Conservation (phyloP, 2,329 filamentous ascomycete species). For the Knoxdaviesia capensis region DNA sequence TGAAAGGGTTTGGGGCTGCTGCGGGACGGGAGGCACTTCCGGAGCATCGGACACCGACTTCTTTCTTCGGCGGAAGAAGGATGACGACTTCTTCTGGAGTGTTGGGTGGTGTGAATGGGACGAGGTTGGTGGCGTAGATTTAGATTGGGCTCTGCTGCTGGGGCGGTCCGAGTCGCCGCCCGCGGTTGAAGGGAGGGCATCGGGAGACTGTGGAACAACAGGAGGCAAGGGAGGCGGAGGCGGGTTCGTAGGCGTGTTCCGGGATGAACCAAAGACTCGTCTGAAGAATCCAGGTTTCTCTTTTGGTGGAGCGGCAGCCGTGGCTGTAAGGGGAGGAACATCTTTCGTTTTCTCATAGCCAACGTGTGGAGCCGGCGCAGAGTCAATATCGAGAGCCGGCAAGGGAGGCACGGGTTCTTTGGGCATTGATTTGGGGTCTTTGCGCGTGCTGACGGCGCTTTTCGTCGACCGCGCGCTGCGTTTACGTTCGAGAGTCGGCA, state of each 20-base stretch:
- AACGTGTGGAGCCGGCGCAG: slow-evolving; percentile 36
- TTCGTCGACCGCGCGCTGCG: slow-evolving; percentile 37
- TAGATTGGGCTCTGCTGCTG: slow-evolving; percentile 12
- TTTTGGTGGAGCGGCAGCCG: slow-evolving; percentile 34
- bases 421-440: slow-evolving; percentile 2
- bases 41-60: slow-evolving; percentile 53
- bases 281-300: slow-evolving; percentile 80
- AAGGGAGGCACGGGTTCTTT: slow-evolving; percentile 5
- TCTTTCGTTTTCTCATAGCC: slow-evolving; percentile 40
- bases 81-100: slow-evolving; percentile 78
- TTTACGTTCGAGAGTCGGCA: slow-evolving; percentile 26
- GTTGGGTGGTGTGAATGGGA: slow-evolving; percentile 22
- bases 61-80: slow-evolving; percentile 86
- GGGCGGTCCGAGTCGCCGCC: slow-evolving; percentile 12
- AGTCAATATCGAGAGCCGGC: slow-evolving; percentile 21
- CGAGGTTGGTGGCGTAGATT: slow-evolving; percentile 28
- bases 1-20: slow-evolving; percentile 18
- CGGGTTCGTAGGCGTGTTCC: slow-evolving; percentile 16
- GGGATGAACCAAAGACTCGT: slow-evolving; percentile 66
- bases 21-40: slow-evolving; percentile 38
- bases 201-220: not conserved
- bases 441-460: slow-evolving; percentile 10
- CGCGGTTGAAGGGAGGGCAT: slow-evolving; percentile 2
- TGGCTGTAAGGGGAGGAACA: slow-evolving; percentile 11
- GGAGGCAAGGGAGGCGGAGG: slow-evolving; percentile 2